Percentiles rank a stretch among this genome's conserved stretches.
Evolutionary conservation across 2,329 filamentous ascomycete genomes (phyloP).

Genomic region (Penicillium sp.): DNA sequence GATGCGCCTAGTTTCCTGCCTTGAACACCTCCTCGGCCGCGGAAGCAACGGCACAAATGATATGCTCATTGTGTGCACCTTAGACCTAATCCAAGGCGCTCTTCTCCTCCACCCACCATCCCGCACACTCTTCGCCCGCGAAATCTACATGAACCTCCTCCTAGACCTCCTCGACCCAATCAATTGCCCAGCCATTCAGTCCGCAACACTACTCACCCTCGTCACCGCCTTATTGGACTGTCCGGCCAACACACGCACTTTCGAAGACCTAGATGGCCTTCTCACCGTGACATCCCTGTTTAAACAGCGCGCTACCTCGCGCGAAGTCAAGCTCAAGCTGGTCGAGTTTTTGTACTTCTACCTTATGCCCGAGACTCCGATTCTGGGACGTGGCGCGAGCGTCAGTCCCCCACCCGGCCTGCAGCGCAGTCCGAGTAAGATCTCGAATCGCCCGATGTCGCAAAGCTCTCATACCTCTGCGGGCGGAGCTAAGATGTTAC

Average conservation of each 20-base stretch:
- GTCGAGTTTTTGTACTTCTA: conserved; percentile 99
- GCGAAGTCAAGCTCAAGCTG: conserved; percentile 92
- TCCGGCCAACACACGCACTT: conserved; percentile 84
- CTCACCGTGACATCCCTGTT: conserved; percentile 90
- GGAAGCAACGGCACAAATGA: conserved; percentile 81
- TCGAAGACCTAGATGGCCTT: conserved; percentile 88
- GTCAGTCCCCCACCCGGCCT: conserved; percentile 49
- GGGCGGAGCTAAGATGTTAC: conserved; percentile 24
- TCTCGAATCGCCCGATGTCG: conserved; percentile 59
- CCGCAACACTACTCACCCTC: conserved; percentile 82
- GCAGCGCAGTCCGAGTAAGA: conserved; percentile 69
- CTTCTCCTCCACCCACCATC: conserved; percentile 88
- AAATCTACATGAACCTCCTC: conserved; percentile 94
- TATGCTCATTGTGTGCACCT: conserved; percentile 79
- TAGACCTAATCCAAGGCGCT: conserved; percentile 86
- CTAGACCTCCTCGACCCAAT: conserved; percentile 91
- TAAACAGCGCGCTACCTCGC: conserved; percentile 79
- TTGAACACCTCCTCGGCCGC: conserved; percentile 83
- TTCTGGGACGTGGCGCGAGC: conserved; percentile 35
- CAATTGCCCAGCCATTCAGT: conserved; percentile 90
- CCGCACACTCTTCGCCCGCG: conserved; percentile 79
- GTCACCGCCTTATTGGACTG: conserved; percentile 85
- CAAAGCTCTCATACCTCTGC: conserved; percentile 34
- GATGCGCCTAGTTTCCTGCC: conserved; percentile 77
- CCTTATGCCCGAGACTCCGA: conserved; percentile 82